Evolutionary conservation across 2,329 filamentous ascomycete genomes (phyloP).

Genomic region (Stagonosporopsis cucurbitacearum): DNA sequence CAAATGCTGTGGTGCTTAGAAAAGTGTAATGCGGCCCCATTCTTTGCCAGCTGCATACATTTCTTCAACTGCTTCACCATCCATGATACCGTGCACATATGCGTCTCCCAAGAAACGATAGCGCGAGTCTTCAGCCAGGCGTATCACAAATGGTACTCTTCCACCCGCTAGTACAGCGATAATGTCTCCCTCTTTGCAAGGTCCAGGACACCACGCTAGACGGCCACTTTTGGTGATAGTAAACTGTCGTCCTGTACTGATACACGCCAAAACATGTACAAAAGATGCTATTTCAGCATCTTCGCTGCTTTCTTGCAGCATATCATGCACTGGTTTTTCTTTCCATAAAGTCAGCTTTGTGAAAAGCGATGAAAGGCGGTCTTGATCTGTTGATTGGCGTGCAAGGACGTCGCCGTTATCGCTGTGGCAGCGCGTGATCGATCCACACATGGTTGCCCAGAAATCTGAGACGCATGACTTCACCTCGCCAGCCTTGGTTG

Average conservation of each 20-base stretch:
- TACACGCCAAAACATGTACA: neutral
- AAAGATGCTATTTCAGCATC: no score
- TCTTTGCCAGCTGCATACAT: neutral
- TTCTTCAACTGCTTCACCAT: slow-evolving; percentile 1
- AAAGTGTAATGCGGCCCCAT: neutral
- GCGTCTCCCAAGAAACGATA: neutral
- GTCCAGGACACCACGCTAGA: neutral
- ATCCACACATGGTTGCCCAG: neutral
- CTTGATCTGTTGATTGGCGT: neutral
- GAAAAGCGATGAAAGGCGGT: neutral
- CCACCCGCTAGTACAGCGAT: neutral
- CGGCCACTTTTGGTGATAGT: neutral
- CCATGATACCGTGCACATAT: neutral
- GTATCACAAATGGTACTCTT: neutral
- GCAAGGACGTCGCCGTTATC: neutral
- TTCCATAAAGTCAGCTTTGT: neutral
- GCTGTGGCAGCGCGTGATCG: neutral
- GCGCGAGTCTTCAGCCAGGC: neutral
- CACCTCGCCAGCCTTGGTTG: neutral
- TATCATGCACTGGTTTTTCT: neutral
- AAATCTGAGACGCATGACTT: neutral
- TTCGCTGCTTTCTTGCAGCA: no score
- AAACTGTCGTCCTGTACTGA: neutral
- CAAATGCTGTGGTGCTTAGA: no score
- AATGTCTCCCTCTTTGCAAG: neutral